Evolutionary conservation across 164 flowering plant genomes (phyloP).

Genomic region (Piper longum): DNA sequence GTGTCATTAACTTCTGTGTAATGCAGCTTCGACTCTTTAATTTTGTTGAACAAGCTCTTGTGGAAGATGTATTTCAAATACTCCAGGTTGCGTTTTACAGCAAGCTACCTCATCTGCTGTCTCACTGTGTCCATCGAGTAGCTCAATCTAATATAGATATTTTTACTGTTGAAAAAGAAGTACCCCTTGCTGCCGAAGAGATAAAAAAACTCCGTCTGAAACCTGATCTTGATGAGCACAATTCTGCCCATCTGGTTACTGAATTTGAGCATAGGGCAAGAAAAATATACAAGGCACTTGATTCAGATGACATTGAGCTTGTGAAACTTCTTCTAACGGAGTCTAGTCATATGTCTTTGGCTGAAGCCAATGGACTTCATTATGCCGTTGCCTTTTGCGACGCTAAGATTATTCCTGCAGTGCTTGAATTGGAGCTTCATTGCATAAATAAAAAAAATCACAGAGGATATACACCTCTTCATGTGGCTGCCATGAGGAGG

Average conservation of each 20-base stretch:
- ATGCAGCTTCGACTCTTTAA: conserved; percentile 47
- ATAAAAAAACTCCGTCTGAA: conserved; percentile 26
- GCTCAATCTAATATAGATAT: conserved; percentile 49
- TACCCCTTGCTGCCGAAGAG: conserved; percentile 27
- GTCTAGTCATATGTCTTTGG: conserved; percentile 30
- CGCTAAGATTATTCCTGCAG: conserved; percentile 41
- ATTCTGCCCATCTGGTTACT: conserved; percentile 11
- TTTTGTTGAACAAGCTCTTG: conserved; percentile 46
- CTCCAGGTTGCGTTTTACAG: conserved; percentile 46
- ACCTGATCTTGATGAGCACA: conserved; percentile 12
- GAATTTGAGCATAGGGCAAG: conserved; percentile 32
- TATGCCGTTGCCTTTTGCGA: conserved; percentile 69
- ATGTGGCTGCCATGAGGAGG: conserved; percentile 61
- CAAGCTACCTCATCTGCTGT: conserved; percentile 28
- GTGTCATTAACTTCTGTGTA: too few species aligned
- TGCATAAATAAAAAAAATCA: conserved; percentile 37
- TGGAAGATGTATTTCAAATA: conserved; percentile 56
- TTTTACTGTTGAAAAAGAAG: conserved; percentile 36
- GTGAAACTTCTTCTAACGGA: conserved; percentile 46
- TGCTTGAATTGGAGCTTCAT: conserved; percentile 35
- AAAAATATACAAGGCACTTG: conserved; percentile 53
- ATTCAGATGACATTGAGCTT: conserved; percentile 73
- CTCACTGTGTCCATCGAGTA: conserved; percentile 38
- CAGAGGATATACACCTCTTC: conserved; percentile 56
- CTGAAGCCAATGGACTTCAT: conserved; percentile 62